These are phyloP conservation scores for Crataegus laevigata DNA, from an alignment of 306 rosid species.

Conservation along the genomic window DNA sequence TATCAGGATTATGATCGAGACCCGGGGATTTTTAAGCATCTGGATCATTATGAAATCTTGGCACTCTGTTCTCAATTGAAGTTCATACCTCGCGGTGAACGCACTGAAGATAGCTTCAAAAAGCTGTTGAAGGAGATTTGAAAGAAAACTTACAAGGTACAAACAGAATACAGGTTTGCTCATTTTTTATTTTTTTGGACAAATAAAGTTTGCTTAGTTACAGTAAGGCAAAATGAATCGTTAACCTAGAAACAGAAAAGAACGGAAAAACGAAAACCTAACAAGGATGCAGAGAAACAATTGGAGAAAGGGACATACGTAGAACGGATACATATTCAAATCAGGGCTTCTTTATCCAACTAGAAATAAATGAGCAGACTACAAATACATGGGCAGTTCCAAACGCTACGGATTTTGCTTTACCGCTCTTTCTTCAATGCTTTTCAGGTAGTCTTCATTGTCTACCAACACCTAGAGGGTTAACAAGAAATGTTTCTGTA, in stretches of 20 bases:
- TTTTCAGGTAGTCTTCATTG: neutral
- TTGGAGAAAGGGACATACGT: neutral
- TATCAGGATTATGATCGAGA: slow-evolving; percentile 90
- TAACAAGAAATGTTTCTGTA: neutral
- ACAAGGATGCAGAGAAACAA: neutral
- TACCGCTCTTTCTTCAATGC: neutral
- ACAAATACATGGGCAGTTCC: neutral
- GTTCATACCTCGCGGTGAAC: slow-evolving; percentile 32
- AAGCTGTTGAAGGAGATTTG: slow-evolving; percentile 39
- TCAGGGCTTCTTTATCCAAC: neutral
- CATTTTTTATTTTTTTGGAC: too few species aligned
- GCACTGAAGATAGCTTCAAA: slow-evolving; percentile 55
- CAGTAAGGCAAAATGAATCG: neutral
- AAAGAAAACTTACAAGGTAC: slow-evolving; percentile 15
- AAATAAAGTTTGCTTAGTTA: neutral
- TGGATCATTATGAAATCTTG: slow-evolving; percentile 49
- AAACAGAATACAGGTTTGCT: neutral
- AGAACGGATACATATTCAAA: neutral
- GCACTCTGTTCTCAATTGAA: slow-evolving; percentile 56
- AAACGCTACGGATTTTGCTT: neutral
- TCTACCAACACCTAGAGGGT: slow-evolving; percentile 8
- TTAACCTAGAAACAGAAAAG: too few species aligned
- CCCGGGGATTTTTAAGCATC: slow-evolving; percentile 39
- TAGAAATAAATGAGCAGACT: neutral
- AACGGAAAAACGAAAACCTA: neutral